phyloP scores from a whole-genome alignment of 1,139 yeast genomes.

The Blastobotrys buckinghamii region DNA sequence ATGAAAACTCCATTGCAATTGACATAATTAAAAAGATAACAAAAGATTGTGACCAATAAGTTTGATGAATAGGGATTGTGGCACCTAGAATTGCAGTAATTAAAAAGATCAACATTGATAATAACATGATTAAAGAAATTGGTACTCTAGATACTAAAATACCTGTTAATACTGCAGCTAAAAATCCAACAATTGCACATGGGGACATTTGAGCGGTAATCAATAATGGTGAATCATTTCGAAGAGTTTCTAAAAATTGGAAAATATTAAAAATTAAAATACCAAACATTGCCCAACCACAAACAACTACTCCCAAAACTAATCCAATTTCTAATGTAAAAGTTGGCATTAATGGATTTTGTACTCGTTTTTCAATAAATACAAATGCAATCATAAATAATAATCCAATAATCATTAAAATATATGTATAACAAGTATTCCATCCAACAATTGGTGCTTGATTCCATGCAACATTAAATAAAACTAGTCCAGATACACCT shows the following conservation, averaged over 20 bases:
- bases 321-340: conserved; percentile 41
- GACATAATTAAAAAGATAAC: conserved; percentile 44
- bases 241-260: conserved; percentile 36
- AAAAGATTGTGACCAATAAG: conserved; percentile 51
- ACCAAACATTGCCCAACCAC: conserved; percentile 61
- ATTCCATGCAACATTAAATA: conserved; percentile 53
- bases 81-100: conserved; percentile 41
- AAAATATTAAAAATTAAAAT: conserved; percentile 47
- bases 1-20: conserved; percentile 61
- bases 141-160: conserved; percentile 37
- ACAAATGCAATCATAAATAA: conserved; percentile 36
- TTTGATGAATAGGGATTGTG: conserved; percentile 42
- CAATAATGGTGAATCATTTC: conserved; percentile 34
- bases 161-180: conserved; percentile 45
- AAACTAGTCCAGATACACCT: conserved; percentile 46
- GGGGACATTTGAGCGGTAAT: conserved; percentile 42
- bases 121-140: conserved; percentile 40
- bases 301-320: conserved; percentile 45
- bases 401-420: conserved; percentile 45
- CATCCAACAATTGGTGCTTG: conserved; percentile 61
- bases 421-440: conserved; percentile 45
- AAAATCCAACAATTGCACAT: conserved; percentile 38
- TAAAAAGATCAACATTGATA: conserved; percentile 43
- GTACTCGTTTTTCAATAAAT: conserved; percentile 32
- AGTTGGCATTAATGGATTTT: conserved; percentile 45